Percentiles rank a stretch among this genome's conserved stretches.
Conservation (phyloP, 306 rosid species). For the Medicago lupulina region DNA sequence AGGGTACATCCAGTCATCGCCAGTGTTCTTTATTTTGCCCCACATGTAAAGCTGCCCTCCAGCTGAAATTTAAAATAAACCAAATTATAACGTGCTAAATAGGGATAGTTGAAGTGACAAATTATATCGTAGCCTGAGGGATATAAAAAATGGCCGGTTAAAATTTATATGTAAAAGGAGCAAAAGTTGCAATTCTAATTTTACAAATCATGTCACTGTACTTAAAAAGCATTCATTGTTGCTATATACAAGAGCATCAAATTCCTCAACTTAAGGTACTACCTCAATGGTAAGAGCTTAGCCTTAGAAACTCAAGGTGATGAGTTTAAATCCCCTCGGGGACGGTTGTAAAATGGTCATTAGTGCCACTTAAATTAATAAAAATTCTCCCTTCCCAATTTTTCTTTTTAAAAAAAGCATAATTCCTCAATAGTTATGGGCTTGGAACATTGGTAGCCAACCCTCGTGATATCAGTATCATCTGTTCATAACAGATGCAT, state of each 20-base stretch:
- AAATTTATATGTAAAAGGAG: background rate
- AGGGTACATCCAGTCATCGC: constrained; percentile 99
- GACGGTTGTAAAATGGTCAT: too few species aligned
- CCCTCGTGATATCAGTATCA: background rate
- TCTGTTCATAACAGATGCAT: constrained; percentile 22
- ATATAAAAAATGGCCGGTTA: background rate
- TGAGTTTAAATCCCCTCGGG: too few species aligned
- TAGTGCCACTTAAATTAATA: too few species aligned
- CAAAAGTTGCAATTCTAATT: background rate
- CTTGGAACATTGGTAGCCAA: constrained; percentile 4
- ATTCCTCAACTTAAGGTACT: background rate
- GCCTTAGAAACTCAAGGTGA: too few species aligned
- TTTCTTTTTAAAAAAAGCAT: background rate
- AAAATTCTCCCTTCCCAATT: too few species aligned
- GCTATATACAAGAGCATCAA: background rate
- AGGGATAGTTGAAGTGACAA: background rate
- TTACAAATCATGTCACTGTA: background rate
- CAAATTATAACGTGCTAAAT: constrained; percentile 12
- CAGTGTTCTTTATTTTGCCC: constrained; percentile 87
- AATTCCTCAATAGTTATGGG: background rate
- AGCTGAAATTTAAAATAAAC: constrained; percentile 56
- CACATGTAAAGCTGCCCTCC: constrained; percentile 98
- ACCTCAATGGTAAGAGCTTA: too few species aligned
- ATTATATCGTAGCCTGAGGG: background rate
- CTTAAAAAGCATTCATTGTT: background rate